Evolutionary conservation across 768 basidiomycete species (phyloP).

Genomic region (Tylopilus sp.): DNA sequence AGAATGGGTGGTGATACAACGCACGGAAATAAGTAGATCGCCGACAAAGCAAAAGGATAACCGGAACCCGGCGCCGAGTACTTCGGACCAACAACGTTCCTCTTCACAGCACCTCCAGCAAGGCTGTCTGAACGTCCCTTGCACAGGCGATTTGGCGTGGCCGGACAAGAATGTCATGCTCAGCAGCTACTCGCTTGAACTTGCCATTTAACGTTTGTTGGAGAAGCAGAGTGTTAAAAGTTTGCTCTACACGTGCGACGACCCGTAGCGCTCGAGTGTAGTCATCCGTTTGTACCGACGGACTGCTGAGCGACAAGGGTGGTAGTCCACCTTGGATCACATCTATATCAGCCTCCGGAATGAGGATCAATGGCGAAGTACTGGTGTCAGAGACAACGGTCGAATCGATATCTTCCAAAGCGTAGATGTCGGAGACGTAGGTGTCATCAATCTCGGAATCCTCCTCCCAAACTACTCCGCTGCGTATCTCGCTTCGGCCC

Average conservation of each 20-base stretch:
- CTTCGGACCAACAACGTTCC: too few species aligned
- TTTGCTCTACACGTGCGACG: constrained; percentile 11
- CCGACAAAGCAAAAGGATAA: too few species aligned
- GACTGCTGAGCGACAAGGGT: background rate
- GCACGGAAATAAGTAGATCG: too few species aligned
- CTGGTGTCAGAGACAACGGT: background rate
- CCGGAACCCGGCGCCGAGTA: too few species aligned
- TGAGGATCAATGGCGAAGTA: background rate
- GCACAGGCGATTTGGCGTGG: constrained; percentile 1
- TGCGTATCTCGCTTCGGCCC: background rate
- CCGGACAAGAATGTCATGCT: constrained; percentile 11
- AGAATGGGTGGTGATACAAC: too few species aligned
- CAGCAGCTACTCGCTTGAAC: constrained; percentile 20
- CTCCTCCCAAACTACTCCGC: constrained; percentile 2
- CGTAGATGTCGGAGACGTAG: constrained; percentile 6
- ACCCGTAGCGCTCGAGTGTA: constrained; percentile 10
- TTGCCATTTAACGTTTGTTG: constrained; percentile 1
- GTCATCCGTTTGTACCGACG: constrained; percentile 2
- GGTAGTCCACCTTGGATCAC: background rate
- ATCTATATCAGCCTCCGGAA: background rate
- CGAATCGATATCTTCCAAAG: background rate
- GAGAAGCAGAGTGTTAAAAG: constrained; percentile 12
- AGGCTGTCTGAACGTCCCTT: constrained; percentile 10
- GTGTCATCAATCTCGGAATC: constrained; percentile 4
- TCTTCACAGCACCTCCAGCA: background rate